Evolutionary conservation across 768 basidiomycete genomes (phyloP), one percentile per base, ranked within the genome.

Genomic region (Cystofilobasidium ferigula): DNA sequence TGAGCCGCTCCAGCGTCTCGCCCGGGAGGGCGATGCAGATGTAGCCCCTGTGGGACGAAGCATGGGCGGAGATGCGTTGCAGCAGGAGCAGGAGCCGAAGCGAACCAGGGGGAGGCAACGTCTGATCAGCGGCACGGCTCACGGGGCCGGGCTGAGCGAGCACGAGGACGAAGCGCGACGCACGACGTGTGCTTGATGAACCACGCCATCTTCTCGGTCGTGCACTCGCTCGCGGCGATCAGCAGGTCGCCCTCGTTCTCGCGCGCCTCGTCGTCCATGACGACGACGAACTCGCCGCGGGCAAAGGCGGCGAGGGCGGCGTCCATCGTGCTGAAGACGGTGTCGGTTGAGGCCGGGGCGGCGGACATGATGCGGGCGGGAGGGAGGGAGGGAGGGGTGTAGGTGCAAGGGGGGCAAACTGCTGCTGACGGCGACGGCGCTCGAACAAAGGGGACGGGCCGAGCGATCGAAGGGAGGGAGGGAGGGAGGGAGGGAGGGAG

Each of bases 191-290:
- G 86, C 73, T 87, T 87, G 75, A 99, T 92, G 83, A 99, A 87
- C 90, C 90, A 99, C 0, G 95, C 94, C 95, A 99, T 98, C 73
- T 92, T 89, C 77, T 97, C 89, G 1, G 90, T 89, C 43, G 92
- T 90, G 70, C 89, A 85, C 60, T 84, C 82, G 30, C 81, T 80
- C 2, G 84, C 95, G 18, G 94, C 84, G 72, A 91, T 86, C 73
- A 97, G 90, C 65, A 99, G 78, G 76, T 99, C 95, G 2, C 95
- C 94, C 74, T 99, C 95, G 74, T 99, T 99, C 78, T 99, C 95
- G 67, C 95, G 80, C 69, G 81, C 80, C 77, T 95, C 89, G 76
- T 98, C 94, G 75, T 99, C 95, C 87, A 97, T 91, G 8, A 98
- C 95, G 1, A 99, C 88, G 62, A 99, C 80, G 70, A 97, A 92